Conservation (phyloP, 257 asterid genomes). For the Scutellaria barbata region DNA sequence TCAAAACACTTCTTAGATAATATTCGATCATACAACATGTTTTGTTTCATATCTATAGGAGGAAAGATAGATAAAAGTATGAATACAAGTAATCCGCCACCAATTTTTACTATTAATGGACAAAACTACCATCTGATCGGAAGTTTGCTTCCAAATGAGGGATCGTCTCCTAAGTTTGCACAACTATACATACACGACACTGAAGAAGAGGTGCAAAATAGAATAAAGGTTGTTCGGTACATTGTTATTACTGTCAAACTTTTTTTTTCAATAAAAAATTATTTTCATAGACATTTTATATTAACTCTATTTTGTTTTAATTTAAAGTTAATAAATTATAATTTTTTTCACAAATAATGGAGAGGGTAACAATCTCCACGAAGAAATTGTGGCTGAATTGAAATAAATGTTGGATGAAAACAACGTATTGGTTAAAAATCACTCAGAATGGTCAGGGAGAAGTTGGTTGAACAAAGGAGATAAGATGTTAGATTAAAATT, state of each 20-base stretch:
- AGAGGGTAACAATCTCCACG: background rate
- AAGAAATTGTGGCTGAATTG: background rate
- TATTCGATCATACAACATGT: background rate
- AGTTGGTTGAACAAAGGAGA: no score
- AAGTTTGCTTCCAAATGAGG: background rate
- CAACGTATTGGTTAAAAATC: background rate
- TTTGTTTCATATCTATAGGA: no score
- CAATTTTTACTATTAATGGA: background rate
- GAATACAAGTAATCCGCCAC: background rate
- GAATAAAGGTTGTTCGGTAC: background rate
- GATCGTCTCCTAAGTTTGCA: background rate
- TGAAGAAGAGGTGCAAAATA: background rate
- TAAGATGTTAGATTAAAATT: background rate
- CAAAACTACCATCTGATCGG: background rate
- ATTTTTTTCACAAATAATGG: background rate
- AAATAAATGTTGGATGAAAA: background rate
- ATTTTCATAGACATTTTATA: no score
- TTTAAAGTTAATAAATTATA: background rate
- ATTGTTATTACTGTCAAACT: background rate
- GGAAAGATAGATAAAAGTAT: background rate
- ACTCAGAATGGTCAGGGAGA: background rate
- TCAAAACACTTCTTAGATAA: background rate
- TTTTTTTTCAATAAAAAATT: background rate
- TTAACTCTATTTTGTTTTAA: background rate
- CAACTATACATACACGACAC: conserved; percentile 7